Evolutionary conservation across 1,284 basidiomycete genomes (phyloP), one percentile per base, ranked within the genome.

Genomic region (Fomitopsis schrenkii): DNA sequence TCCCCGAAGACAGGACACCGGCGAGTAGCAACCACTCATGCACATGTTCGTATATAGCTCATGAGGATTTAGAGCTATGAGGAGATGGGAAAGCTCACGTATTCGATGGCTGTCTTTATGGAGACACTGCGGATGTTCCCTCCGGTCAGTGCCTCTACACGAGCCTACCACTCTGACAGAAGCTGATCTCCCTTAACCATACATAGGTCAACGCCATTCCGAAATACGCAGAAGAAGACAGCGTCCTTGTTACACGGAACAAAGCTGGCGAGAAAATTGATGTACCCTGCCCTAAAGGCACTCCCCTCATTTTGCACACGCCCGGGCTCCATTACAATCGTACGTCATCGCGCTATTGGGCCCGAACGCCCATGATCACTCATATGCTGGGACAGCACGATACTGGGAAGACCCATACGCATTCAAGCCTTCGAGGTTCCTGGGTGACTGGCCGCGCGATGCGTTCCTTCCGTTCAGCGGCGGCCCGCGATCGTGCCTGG

Each of bases 41-140:
- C 6, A 36, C 8, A n/a, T n/a, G 19, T 15, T 22, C 33, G n/a
- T 14, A 10, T 4, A n/a, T 17, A 2, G 4, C 17, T 54, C 15
- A 14, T 38, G 35, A 19, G 2, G 10, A 9, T 22, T 19, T n/a
- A 54, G 52, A 22, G 35, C 36, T 87, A 85, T 65, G 78, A 82
- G 59, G 82, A 86, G 52, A 79, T 84, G 73, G 71, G 77, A 38
- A 64, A 74, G 33, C 72, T 87, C 7, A 77, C 74, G 10, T 75
- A 79, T 54, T 74, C 75, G 14, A 73, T 80, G 71, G 82, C 81
- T 79, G 81, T 84, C 1, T 75, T 85, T 60, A 78, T 86, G 68
- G 87, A 90, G 71, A 81, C 84, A 0, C 73, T 89, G 10, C 78
- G 87, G 19, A 72, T 87, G 65, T 86, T 82, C 67, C 83, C 86